These are phyloP conservation scores for Phytophthora pistaciae DNA, from an alignment of 352 stramenopile species.

Conservation along the genomic window DNA sequence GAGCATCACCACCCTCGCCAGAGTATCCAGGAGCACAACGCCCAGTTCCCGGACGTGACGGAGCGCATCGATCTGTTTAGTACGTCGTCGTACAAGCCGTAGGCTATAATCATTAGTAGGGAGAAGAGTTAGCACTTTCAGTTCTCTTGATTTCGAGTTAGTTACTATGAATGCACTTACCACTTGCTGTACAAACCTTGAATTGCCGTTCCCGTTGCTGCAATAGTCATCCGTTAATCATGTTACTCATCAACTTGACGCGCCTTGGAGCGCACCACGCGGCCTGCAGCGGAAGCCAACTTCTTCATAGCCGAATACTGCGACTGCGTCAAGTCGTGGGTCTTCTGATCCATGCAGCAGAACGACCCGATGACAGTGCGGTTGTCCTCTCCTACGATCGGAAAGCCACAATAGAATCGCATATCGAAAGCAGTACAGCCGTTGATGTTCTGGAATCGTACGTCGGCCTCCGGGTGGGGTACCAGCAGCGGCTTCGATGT, in stretches of 20 bases:
- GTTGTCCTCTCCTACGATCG: constrained; percentile 51
- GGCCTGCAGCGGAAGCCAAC: constrained; percentile 55
- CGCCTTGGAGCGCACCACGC: constrained; percentile 41
- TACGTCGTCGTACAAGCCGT: constrained; percentile 10
- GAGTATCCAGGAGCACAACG: constrained; percentile 16
- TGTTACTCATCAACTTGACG: neutral
- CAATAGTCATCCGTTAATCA: neutral
- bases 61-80: constrained; percentile 4
- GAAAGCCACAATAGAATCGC: constrained; percentile 79
- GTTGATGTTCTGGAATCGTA: constrained; percentile 62
- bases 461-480: constrained; percentile 59
- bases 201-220: neutral
- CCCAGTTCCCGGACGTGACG: constrained; percentile 2
- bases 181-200: too few relatives aligned
- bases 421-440: constrained; percentile 42
- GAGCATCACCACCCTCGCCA: constrained; percentile 49
- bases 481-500: constrained; percentile 65
- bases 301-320: constrained; percentile 64
- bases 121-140: too few relatives aligned
- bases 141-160: neutral
- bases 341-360: constrained; percentile 63
- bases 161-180: too few relatives aligned
- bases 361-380: constrained; percentile 61
- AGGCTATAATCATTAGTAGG: neutral
- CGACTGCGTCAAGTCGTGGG: constrained; percentile 53